These are phyloP conservation scores for Candida sonorensis DNA, from an alignment of 805 yeast species.

Conservation along the genomic window DNA sequence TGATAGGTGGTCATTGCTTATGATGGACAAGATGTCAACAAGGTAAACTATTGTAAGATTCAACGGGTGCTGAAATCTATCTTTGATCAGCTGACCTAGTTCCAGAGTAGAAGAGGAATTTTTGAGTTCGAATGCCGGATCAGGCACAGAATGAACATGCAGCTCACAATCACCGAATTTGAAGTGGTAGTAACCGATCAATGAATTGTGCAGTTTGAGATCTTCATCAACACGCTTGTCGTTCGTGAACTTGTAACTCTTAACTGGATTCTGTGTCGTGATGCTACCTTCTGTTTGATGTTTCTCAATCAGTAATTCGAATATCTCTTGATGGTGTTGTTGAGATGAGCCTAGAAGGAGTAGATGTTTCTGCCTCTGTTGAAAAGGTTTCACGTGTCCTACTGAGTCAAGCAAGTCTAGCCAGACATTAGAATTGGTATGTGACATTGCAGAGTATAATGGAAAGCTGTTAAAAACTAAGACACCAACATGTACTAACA, in stretches of 20 bases:
- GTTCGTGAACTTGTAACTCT: too few species aligned
- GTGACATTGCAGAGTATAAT: background rate
- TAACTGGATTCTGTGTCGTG: too few species aligned
- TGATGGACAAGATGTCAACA: slow-evolving; percentile 3
- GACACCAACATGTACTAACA: too few species aligned
- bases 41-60: slow-evolving; percentile 2
- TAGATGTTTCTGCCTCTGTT: slow-evolving; percentile 1
- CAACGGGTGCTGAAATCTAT: slow-evolving; percentile 1
- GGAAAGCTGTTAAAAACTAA: too few species aligned
- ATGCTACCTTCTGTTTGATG: too few species aligned
- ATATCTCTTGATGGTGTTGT: slow-evolving; percentile 2
- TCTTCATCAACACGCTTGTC: background rate
- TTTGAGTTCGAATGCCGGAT: too few species aligned
- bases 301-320: too few species aligned
- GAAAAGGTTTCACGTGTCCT: slow-evolving; percentile 1
- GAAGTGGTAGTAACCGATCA: slow-evolving; percentile 9
- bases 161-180: slow-evolving; percentile 4
- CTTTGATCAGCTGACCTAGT: background rate
- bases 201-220: slow-evolving; percentile 1
- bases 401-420: slow-evolving; percentile 6
- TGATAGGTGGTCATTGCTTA: too few species aligned
- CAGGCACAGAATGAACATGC: slow-evolving; percentile 7
- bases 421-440: background rate
- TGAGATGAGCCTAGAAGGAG: slow-evolving; percentile 8
- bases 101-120: background rate